Evolutionary conservation across 2,329 filamentous ascomycete genomes (phyloP).

Genomic region (Phialemonium atrogriseum): DNA sequence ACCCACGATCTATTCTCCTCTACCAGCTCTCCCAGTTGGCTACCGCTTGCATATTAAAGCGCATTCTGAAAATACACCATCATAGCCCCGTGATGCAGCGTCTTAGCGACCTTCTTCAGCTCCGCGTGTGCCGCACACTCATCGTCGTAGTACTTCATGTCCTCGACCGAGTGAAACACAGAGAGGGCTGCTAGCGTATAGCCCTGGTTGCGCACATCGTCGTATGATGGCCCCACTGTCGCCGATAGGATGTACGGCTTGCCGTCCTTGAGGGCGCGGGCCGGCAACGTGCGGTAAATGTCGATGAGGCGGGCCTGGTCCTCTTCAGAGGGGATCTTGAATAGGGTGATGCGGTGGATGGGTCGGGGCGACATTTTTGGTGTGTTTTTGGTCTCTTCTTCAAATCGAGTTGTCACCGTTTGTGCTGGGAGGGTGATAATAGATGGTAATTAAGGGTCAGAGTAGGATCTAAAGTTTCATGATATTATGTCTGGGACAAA

Average conservation of each 20-base stretch:
- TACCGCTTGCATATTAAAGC: too few relatives aligned
- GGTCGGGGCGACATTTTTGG: too few relatives aligned
- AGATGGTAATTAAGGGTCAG: too few relatives aligned
- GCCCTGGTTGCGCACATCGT: conserved; percentile 48
- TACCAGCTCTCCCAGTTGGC: too few relatives aligned
- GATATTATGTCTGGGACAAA: too few relatives aligned
- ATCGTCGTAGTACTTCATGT: conserved; percentile 55
- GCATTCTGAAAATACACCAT: conserved; percentile 42
- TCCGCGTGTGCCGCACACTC: conserved; percentile 24
- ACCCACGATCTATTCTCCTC: too few relatives aligned
- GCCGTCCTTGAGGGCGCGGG: conserved; percentile 39
- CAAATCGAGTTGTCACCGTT: too few relatives aligned
- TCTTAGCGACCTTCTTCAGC: conserved; percentile 22
- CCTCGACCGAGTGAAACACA: conserved; percentile 46
- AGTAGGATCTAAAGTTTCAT: too few relatives aligned
- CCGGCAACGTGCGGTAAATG: conserved; percentile 22
- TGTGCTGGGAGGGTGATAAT: too few relatives aligned
- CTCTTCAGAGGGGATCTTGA: conserved; percentile 25
- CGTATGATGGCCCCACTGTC: conserved; percentile 36
- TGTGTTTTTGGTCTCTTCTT: too few relatives aligned
- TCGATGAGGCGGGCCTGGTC: conserved; percentile 21
- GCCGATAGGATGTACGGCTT: conserved; percentile 51
- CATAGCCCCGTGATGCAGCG: conserved; percentile 28
- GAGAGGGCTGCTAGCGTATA: conserved; percentile 49
- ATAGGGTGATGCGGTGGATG: conserved; percentile 25